Evolutionary conservation across 73 alveolate species (phyloP).

Genomic region (Urostyla sp.): DNA sequence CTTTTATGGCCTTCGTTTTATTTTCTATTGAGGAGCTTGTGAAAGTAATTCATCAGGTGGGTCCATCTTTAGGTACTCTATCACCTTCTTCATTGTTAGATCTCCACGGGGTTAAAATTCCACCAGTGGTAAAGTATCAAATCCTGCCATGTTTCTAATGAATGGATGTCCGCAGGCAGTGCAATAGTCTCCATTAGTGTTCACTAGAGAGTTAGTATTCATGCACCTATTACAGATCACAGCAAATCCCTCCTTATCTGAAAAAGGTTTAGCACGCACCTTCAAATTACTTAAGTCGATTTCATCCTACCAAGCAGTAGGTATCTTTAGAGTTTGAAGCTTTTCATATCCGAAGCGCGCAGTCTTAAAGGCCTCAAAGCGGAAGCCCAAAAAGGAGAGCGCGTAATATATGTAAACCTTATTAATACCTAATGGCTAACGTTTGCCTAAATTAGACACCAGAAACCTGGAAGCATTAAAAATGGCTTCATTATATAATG

Average conservation of each 20-base stretch:
- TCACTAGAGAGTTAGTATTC: slow-evolving; percentile 82
- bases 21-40: slow-evolving; percentile 8
- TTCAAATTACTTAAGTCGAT: slow-evolving; percentile 91
- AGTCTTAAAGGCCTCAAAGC: slow-evolving; percentile 92
- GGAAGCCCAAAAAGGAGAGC: slow-evolving; percentile 80
- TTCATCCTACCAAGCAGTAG: slow-evolving; percentile 95
- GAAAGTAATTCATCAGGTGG: slow-evolving; percentile 70
- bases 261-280: slow-evolving; percentile 92
- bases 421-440: slow-evolving; percentile 67
- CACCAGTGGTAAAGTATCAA: slow-evolving; percentile 93
- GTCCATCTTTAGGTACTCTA: slow-evolving; percentile 81
- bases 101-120: slow-evolving; percentile 84
- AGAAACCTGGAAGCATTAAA: slow-evolving; percentile 88
- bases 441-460: slow-evolving; percentile 75
- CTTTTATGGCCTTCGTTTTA: not conserved
- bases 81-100: slow-evolving; percentile 76
- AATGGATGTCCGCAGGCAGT: slow-evolving; percentile 93
- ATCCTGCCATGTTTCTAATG: slow-evolving; percentile 91
- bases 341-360: slow-evolving; percentile 96
- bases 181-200: slow-evolving; percentile 88
- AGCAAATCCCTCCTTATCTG: slow-evolving; percentile 89
- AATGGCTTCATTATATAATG: slow-evolving; percentile 81
- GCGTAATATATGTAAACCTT: slow-evolving; percentile 87
- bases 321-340: slow-evolving; percentile 88
- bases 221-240: slow-evolving; percentile 90